phyloP scores from a whole-genome alignment of 805 yeast species.

The Suhomyces emberorum region DNA sequence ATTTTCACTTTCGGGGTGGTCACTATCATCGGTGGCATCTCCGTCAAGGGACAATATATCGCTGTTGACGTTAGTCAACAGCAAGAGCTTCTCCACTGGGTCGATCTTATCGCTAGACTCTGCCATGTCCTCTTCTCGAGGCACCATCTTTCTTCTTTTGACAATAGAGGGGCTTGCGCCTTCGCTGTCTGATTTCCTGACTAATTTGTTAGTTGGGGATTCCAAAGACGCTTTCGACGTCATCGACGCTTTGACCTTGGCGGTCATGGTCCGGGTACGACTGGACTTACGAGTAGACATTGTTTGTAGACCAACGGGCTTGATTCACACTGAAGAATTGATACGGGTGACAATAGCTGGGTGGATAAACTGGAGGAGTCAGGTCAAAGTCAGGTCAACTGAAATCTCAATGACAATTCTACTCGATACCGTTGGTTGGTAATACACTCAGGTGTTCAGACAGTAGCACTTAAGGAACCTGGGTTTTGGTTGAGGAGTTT shows the following conservation, averaged over 20 bases:
- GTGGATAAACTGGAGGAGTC: no score
- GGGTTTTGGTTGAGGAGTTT: neutral
- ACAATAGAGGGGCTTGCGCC: neutral
- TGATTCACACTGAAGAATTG: no score
- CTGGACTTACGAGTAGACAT: constrained; percentile 31
- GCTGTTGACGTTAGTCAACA: constrained; percentile 29
- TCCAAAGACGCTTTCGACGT: constrained; percentile 1
- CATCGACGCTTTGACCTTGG: constrained; percentile 12
- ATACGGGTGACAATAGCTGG: neutral
- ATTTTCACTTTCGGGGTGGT: neutral
- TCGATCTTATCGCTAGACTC: constrained; percentile 32
- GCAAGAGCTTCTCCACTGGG: constrained; percentile 41
- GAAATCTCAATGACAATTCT: neutral
- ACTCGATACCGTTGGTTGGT: neutral
- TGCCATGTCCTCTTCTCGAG: constrained; percentile 2
- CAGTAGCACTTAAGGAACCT: neutral
- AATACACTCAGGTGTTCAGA: neutral
- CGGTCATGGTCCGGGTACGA: constrained; percentile 23
- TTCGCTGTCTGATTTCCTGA: constrained; percentile 4
- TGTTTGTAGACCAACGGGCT: no score
- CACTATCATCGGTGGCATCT: constrained; percentile 1
- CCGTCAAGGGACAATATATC: constrained; percentile 31
- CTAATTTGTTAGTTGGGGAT: constrained; percentile 9
- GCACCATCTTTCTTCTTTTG: constrained; percentile 2
- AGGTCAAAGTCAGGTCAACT: neutral